These are phyloP conservation scores for Nakaseomyces bracarensis DNA, from an alignment of 1,139 yeast genomes.

Conservation along the genomic window DNA sequence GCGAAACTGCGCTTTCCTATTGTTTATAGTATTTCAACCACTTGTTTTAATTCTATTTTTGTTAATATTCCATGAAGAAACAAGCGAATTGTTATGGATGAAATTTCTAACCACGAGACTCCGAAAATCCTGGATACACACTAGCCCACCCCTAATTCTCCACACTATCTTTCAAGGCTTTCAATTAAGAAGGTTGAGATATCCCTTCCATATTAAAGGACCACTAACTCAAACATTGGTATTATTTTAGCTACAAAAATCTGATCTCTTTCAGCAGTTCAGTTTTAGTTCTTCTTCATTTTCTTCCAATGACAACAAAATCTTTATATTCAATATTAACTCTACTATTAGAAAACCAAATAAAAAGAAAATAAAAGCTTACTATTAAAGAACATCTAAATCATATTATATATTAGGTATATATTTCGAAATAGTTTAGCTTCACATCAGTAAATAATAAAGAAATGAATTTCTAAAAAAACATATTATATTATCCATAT, in stretches of 20 bases:
- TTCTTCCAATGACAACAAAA: background rate
- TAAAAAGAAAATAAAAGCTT: background rate
- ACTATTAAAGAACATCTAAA: background rate
- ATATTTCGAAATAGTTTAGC: no score
- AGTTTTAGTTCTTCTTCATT: background rate
- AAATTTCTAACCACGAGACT: background rate
- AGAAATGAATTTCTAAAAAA: background rate
- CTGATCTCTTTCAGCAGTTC: no score
- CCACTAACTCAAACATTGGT: no score
- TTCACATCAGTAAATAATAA: background rate
- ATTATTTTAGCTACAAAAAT: no score
- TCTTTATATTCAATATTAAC: background rate
- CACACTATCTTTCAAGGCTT: no score
- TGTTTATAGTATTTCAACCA: background rate
- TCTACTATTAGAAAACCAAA: background rate
- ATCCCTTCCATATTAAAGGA: no score
- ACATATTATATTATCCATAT: background rate
- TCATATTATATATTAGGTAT: no score
- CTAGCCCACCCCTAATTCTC: no score
- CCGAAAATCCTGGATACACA: no score
- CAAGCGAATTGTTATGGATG: background rate
- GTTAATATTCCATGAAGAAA: slow-evolving; percentile 1
- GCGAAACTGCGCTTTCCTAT: background rate
- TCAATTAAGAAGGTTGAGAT: no score
- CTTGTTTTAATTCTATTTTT: background rate